A percentile compares a stretch with the other conserved stretches of the same genome.
Conservation (phyloP, 1,139 yeast species). For the Scheffersomyces insectosa region DNA sequence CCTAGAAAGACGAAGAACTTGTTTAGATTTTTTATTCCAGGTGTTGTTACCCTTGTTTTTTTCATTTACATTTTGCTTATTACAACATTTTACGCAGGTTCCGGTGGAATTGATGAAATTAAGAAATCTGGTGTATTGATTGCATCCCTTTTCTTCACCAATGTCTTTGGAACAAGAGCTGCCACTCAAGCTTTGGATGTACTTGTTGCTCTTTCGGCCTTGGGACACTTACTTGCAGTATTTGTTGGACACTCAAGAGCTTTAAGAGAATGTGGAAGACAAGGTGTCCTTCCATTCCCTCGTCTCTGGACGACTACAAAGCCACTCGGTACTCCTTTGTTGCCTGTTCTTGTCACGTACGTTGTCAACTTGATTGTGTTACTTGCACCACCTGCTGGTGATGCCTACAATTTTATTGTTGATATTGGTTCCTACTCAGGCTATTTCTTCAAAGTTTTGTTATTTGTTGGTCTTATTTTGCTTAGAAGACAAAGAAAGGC, state of each 20-base stretch:
- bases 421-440: conserved; percentile 34
- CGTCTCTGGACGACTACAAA: conserved; percentile 40
- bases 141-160: conserved; percentile 35
- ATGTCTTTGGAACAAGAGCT: conserved; percentile 31
- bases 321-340: conserved; percentile 45
- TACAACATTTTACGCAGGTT: conserved; percentile 41
- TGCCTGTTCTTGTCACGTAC: conserved; percentile 38
- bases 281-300: conserved; percentile 46
- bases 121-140: conserved; percentile 32
- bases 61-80: conserved; percentile 35
- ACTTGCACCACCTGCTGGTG: conserved; percentile 48
- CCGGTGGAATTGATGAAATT: conserved; percentile 26
- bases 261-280: conserved; percentile 48
- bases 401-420: conserved; percentile 45
- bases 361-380: conserved; percentile 38
- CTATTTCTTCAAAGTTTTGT: conserved; percentile 35
- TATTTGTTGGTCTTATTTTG: conserved; percentile 35
- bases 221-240: conserved; percentile 43
- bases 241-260: conserved; percentile 42
- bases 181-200: conserved; percentile 35
- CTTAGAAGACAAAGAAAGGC: conserved; percentile 35
- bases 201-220: conserved; percentile 43
- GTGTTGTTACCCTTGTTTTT: conserved; percentile 32
- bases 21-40: conserved; percentile 35
- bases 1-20: conserved; percentile 30